Percentiles rank a stretch among this genome's conserved stretches.
Conservation (phyloP, 2,329 filamentous ascomycete genomes). For the Trichophyton verrucosum region DNA sequence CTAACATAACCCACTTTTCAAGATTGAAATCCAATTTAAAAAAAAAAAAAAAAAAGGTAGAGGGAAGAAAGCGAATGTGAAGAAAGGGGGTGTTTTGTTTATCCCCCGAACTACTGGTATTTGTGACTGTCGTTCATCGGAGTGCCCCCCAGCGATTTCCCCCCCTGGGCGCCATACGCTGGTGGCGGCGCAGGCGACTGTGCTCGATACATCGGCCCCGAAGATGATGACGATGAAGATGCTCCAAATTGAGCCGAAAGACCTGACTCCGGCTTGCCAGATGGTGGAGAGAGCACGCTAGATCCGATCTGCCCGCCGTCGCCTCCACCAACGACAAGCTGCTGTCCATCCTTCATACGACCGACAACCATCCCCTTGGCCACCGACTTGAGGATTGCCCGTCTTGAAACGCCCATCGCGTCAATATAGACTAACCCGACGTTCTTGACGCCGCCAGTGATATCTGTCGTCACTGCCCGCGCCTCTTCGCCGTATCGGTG, state of each 20-base stretch:
- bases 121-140: conserved; percentile 24
- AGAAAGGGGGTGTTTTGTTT: too few species aligned
- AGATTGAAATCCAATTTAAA: not conserved
- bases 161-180: conserved; percentile 28
- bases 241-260: not conserved
- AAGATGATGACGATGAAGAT: conserved; percentile 2
- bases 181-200: conserved; percentile 30
- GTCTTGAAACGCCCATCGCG: conserved; percentile 78
- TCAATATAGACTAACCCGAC: conserved; percentile 97
- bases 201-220: conserved; percentile 12
- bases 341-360: conserved; percentile 37
- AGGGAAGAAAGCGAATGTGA: not conserved
- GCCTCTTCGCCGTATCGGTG: conserved; percentile 84
- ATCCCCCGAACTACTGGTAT: conserved; percentile 10
- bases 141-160: conserved; percentile 23
- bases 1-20: not conserved
- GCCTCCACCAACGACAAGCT: conserved; percentile 37
- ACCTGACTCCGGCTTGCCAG: not conserved
- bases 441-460: conserved; percentile 86
- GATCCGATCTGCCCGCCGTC: conserved; percentile 28
- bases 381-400: conserved; percentile 84
- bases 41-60: not conserved
- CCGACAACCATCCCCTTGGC: conserved; percentile 75
- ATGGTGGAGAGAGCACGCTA: not conserved
- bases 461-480: conserved; percentile 57